Evolutionary conservation across 2,329 filamentous ascomycete genomes (phyloP).

Genomic region (Aspergillus brasiliensis): DNA sequence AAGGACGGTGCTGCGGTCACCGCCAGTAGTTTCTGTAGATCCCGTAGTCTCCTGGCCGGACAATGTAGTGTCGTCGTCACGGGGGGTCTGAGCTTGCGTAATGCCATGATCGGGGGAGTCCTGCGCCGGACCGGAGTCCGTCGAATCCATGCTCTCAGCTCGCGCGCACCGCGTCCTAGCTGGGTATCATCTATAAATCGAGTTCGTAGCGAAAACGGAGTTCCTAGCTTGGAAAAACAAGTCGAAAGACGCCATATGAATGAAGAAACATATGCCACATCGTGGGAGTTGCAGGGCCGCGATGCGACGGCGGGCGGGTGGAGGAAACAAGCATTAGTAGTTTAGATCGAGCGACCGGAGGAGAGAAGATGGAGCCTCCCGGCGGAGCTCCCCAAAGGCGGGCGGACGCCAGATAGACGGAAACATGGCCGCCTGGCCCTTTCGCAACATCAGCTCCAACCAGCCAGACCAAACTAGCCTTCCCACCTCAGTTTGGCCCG

Average conservation of each 20-base stretch:
- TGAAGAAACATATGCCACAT: background rate
- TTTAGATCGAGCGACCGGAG: background rate
- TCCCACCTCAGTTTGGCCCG: slow-evolving; percentile 15
- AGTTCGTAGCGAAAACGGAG: background rate
- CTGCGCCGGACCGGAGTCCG: slow-evolving; percentile 10
- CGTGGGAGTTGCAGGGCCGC: background rate
- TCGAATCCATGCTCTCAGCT: slow-evolving; percentile 15
- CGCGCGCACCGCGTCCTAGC: slow-evolving; percentile 9
- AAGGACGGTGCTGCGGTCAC: slow-evolving; percentile 27
- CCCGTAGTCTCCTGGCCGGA: slow-evolving; percentile 6
- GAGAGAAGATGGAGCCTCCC: background rate
- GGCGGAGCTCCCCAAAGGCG: slow-evolving; percentile 4
- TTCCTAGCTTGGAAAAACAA: background rate
- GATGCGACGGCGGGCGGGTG: background rate
- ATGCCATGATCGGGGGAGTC: slow-evolving; percentile 3
- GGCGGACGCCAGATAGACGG: slow-evolving; percentile 10
- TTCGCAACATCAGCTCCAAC: background rate
- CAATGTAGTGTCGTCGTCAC: slow-evolving; percentile 10
- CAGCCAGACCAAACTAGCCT: background rate
- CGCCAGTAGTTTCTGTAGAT: slow-evolving; percentile 18
- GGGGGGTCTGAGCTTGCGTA: background rate
- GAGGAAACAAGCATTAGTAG: slow-evolving; percentile 1
- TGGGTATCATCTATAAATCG: background rate
- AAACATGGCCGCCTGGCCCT: slow-evolving; percentile 7
- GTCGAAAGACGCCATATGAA: background rate